phyloP scores from a whole-genome alignment of 2,329 filamentous ascomycete genomes.

The Penicillium hordei region DNA sequence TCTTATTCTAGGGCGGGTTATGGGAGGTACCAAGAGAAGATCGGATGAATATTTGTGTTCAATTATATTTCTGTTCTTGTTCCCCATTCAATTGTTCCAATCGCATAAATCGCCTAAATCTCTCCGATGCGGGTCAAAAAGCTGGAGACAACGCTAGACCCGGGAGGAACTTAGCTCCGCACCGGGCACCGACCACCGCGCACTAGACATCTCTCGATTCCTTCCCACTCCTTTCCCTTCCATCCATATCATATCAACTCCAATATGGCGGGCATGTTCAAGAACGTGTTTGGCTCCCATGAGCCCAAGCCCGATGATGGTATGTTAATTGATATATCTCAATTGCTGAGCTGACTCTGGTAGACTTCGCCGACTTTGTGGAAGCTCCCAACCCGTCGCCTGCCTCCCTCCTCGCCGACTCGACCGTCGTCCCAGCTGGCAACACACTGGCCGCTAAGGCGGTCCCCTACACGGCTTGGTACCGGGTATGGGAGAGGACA shows the following conservation, averaged over 20 bases:
- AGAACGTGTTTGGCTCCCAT: constrained; percentile 42
- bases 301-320: constrained; percentile 38
- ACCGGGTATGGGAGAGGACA: constrained; percentile 91
- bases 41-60: background rate
- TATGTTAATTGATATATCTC: constrained; percentile 22
- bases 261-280: constrained; percentile 42
- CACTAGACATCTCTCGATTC: constrained; percentile 14
- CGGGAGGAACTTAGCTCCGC: constrained; percentile 33
- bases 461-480: constrained; percentile 88
- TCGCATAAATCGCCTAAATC: background rate
- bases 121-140: constrained; percentile 21
- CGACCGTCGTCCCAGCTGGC: constrained; percentile 43
- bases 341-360: constrained; percentile 16
- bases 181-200: constrained; percentile 14
- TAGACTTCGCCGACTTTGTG: constrained; percentile 95
- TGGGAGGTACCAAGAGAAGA: background rate
- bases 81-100: background rate
- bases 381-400: constrained; percentile 68
- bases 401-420: constrained; percentile 47
- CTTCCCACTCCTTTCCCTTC: constrained; percentile 27
- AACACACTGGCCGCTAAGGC: constrained; percentile 51
- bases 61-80: background rate
- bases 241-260: constrained; percentile 10
- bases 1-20: constrained; percentile 16
- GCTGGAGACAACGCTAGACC: constrained; percentile 47